Conservation (phyloP, 2,329 filamentous ascomycete species). For the Diaporthe australafricana region DNA sequence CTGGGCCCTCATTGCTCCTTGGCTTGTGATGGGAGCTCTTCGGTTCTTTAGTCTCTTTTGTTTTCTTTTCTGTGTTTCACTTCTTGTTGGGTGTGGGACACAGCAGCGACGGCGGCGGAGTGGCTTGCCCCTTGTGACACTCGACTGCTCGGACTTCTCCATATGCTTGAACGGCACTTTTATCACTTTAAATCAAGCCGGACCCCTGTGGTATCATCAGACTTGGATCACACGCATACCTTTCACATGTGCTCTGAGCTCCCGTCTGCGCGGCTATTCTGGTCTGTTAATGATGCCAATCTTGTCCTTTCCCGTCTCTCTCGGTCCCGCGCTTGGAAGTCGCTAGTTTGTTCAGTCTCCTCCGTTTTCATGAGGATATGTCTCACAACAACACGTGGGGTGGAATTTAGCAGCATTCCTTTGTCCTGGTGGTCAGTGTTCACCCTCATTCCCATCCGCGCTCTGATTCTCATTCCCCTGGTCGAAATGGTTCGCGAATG, state of each 20-base stretch:
- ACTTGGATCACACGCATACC: not conserved
- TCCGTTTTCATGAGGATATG: slow-evolving; percentile 12
- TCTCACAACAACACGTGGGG: slow-evolving; percentile 16
- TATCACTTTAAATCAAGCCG: not conserved
- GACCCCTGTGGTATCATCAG: not conserved
- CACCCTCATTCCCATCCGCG: slow-evolving; percentile 1
- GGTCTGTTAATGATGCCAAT: not conserved
- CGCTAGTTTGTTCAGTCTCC: not conserved
- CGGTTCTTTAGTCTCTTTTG: not conserved
- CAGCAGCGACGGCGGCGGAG: not conserved
- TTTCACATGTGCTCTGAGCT: slow-evolving; percentile 13
- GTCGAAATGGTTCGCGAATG: not conserved
- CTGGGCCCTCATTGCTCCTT: too few species aligned
- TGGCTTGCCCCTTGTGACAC: not conserved
- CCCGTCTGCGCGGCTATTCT: not conserved
- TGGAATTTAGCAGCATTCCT: slow-evolving; percentile 18
- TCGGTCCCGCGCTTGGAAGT: not conserved
- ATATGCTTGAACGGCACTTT: not conserved
- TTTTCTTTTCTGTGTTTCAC: not conserved
- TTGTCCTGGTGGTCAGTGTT: not conserved
- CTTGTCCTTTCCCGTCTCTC: slow-evolving; percentile 2
- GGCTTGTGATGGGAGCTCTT: too few species aligned
- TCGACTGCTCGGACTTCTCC: not conserved
- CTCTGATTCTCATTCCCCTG: not conserved
- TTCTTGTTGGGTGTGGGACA: not conserved